A percentile compares a stretch with the other conserved stretches of the same genome.
Evolutionary conservation across 805 yeast genomes (phyloP).

Genomic region (Kodamaea sagamina): DNA sequence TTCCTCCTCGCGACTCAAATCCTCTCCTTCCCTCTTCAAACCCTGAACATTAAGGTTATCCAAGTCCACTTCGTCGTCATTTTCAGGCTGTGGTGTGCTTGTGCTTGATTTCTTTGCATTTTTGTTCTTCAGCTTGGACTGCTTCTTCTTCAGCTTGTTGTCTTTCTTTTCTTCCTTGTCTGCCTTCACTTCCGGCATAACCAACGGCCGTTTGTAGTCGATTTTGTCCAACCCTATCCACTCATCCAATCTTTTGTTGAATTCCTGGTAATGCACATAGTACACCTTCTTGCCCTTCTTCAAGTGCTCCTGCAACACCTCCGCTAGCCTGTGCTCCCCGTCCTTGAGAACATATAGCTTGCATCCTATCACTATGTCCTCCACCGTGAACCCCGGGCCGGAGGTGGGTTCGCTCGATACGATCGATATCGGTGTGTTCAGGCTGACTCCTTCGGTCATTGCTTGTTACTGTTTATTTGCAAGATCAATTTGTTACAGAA

Average conservation of each 20-base stretch:
- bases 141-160: slow-evolving; percentile 28
- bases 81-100: slow-evolving; percentile 29
- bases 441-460: slow-evolving; percentile 2
- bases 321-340: slow-evolving; percentile 78
- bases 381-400: slow-evolving; percentile 27
- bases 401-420: background rate
- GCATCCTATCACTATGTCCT: slow-evolving; percentile 71
- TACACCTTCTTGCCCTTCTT: slow-evolving; percentile 77
- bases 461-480: background rate
- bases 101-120: slow-evolving; percentile 18
- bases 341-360: slow-evolving; percentile 83
- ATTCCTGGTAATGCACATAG: slow-evolving; percentile 93
- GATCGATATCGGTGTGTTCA: slow-evolving; percentile 10
- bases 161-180: slow-evolving; percentile 46
- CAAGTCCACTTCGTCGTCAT: slow-evolving; percentile 76
- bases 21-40: slow-evolving; percentile 61
- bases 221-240: slow-evolving; percentile 80
- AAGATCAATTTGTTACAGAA: too few species aligned
- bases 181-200: slow-evolving; percentile 63
- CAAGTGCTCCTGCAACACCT: slow-evolving; percentile 72
- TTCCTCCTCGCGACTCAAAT: slow-evolving; percentile 84
- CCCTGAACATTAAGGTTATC: slow-evolving; percentile 88
- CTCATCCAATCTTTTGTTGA: slow-evolving; percentile 94
- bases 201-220: slow-evolving; percentile 68
- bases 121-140: slow-evolving; percentile 21